Evolutionary conservation across 2,329 filamentous ascomycete genomes (phyloP), one percentile per base, ranked within the genome.

Genomic region (Monosporascus sp.): DNA sequence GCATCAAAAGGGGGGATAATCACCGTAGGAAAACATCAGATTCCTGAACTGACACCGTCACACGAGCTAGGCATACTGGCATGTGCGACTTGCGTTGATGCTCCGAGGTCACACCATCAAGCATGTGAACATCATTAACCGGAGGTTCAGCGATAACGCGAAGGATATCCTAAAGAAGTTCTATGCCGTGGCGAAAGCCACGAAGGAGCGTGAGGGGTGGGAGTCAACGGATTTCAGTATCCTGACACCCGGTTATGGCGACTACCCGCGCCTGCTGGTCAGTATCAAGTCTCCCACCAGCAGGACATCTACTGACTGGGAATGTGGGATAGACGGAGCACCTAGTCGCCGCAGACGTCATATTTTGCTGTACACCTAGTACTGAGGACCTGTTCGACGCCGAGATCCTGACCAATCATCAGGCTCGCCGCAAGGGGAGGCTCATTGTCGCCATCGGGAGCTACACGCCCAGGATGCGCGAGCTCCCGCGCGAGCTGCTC

Each of bases 281-380:
- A 46, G 43, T 46, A n/a, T 4, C 22, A 17, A 46, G 5, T 24
- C 7, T n/a, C 22, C 14, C 14, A 11, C 38, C 18, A 11, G 18
- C 18, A 18, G 38, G 38, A 18, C 18, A 24, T 43, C 7, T 43
- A 43, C 39, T 43, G 4, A 43, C 39, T 24, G 18, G 2, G 18
- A 24, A 43, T 9, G 18, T 43, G n/a, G 9, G 22, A 43, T 43
- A 91, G 37, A 86, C 87, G 62, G 81, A 87, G 38, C 82, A 90
- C 49, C 76, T 97, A 49, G 76, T 83, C 38, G 82, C 81, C 8
- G 83, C 89, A 0, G 89, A 94, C 62, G 87, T 89, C 9, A 88
- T 97, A 38, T 94, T 96, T 72, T 93, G 90, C 72, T 96, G 90
- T 60, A 96, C 91, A 1, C 90, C 92, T 0, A 87, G 85, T 1